Conservation (phyloP, 345 rosid genomes). For the Mangifera indica region DNA sequence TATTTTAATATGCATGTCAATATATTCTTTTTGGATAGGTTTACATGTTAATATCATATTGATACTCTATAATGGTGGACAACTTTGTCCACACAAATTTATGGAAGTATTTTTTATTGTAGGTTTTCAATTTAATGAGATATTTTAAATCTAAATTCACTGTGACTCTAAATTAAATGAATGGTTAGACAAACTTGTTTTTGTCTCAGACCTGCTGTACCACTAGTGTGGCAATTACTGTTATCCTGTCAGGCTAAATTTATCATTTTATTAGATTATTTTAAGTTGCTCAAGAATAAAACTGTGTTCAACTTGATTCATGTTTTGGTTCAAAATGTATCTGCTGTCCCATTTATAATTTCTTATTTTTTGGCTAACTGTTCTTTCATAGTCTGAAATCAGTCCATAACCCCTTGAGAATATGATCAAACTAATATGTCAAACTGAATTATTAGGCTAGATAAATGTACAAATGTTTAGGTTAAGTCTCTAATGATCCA, state of each 20-base stretch:
- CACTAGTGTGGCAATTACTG: neutral
- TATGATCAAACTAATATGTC: neutral
- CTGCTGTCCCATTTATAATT: neutral
- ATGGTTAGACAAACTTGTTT: neutral
- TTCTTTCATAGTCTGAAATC: neutral
- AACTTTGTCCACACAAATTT: neutral
- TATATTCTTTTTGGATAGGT: neutral
- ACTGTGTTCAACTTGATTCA: neutral
- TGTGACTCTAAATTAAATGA: neutral
- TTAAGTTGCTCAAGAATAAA: neutral
- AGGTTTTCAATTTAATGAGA: neutral
- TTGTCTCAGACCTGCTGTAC: neutral
- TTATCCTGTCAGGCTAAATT: neutral
- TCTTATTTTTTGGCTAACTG: neutral
- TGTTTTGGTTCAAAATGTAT: neutral
- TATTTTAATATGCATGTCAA: neutral
- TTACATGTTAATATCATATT: neutral
- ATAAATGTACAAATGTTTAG: neutral
- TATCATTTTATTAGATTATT: neutral
- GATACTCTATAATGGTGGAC: neutral
- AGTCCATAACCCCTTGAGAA: neutral
- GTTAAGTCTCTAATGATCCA: neutral
- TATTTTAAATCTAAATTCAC: neutral
- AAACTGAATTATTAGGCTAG: neutral
- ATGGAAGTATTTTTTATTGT: neutral